A percentile compares a stretch with the other conserved stretches of the same genome.
phyloP scores from a whole-genome alignment of 1,139 yeast species.

The Eremothecium cymbalariae region DNA sequence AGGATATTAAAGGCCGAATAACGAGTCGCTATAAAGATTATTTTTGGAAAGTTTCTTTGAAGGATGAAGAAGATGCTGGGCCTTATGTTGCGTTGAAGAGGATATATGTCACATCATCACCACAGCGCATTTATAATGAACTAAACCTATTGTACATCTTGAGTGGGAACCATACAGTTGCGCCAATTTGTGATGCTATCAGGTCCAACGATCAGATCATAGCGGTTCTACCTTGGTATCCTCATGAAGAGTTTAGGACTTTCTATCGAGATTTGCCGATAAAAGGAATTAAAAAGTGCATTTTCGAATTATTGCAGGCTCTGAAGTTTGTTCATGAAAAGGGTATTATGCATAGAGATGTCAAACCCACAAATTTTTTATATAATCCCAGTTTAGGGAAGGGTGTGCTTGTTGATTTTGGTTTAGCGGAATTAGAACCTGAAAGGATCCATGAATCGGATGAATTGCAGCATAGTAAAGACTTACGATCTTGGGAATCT shows the following conservation, averaged over 20 bases:
- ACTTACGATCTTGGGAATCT: constrained; percentile 31
- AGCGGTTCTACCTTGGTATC: constrained; percentile 85
- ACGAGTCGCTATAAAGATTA: constrained; percentile 23
- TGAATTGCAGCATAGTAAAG: constrained; percentile 21
- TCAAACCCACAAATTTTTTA: constrained; percentile 82
- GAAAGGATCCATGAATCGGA: constrained; percentile 11
- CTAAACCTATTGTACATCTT: constrained; percentile 64
- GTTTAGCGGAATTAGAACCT: constrained; percentile 60
- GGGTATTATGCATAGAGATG: constrained; percentile 78
- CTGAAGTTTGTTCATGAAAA: constrained; percentile 67
- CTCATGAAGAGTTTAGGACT: constrained; percentile 84
- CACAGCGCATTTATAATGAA: constrained; percentile 82
- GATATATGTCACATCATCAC: constrained; percentile 92
- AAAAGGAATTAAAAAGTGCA: constrained; percentile 70
- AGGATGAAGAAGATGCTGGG: constrained; percentile 18
- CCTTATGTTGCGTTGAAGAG: constrained; percentile 78
- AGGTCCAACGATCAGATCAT: constrained; percentile 86
- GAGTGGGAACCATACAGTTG: constrained; percentile 63
- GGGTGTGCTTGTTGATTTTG: constrained; percentile 89
- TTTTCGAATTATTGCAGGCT: constrained; percentile 71
- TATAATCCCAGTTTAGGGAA: constrained; percentile 66
- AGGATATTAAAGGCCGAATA: constrained; percentile 39
- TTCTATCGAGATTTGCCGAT: constrained; percentile 75
- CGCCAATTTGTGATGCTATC: constrained; percentile 82
- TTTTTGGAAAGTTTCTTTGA: constrained; percentile 30